Conservation (phyloP, 1,139 yeast species). For the Debaryomyces sp. region DNA sequence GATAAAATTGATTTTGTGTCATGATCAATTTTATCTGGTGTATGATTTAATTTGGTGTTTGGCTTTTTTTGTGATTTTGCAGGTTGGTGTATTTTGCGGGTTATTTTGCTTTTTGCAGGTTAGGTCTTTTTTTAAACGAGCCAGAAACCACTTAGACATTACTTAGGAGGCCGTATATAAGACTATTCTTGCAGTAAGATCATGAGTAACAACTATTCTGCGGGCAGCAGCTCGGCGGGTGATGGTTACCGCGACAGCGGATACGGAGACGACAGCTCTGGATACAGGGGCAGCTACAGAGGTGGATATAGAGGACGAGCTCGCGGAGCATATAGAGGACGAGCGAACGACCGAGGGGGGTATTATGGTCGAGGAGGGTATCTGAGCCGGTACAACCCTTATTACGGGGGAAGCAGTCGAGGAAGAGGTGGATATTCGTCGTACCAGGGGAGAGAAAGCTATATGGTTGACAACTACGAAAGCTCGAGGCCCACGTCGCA, state of each 20-base stretch:
- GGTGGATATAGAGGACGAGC: slow-evolving; percentile 17
- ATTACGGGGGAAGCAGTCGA: slow-evolving; percentile 9
- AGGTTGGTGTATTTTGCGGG: neutral
- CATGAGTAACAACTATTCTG: slow-evolving; percentile 7
- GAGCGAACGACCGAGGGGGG: slow-evolving; percentile 9
- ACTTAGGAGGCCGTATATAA: neutral
- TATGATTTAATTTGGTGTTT: too few relatives aligned
- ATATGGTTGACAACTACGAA: slow-evolving; percentile 6
- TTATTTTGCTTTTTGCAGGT: neutral
- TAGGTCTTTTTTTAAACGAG: neutral
- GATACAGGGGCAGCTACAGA: slow-evolving; percentile 10
- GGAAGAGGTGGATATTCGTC: slow-evolving; percentile 8
- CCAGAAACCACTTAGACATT: neutral
- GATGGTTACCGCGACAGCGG: slow-evolving; percentile 7
- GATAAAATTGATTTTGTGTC: neutral
- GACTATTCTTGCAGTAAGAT: neutral
- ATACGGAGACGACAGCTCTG: slow-evolving; percentile 9
- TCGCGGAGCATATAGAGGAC: slow-evolving; percentile 14
- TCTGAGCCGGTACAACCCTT: slow-evolving; percentile 8
- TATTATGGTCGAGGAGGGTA: slow-evolving; percentile 10
- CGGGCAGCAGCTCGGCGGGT: slow-evolving; percentile 2
- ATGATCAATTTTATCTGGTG: neutral
- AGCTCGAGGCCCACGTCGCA: slow-evolving; percentile 5
- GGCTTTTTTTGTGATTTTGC: neutral
- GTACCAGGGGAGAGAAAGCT: slow-evolving; percentile 8